Conservation (phyloP, 176 grass and related monocot genomes). For the Zizania latifolia region DNA sequence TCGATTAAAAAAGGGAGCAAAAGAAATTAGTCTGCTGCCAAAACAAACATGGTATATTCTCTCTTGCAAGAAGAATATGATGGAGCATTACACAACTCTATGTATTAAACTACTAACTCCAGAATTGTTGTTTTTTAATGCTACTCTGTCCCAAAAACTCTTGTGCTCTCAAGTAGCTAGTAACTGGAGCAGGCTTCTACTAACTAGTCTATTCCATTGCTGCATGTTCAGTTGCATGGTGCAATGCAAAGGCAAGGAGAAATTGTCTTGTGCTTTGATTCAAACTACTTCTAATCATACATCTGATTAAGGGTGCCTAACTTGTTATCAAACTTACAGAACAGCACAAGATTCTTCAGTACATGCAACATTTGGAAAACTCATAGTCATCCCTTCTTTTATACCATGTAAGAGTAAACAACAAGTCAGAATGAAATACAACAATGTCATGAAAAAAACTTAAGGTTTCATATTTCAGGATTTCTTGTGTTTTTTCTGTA, state of each 20-base stretch:
- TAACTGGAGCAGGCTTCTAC: constrained; percentile 26
- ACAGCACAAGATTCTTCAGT: neutral
- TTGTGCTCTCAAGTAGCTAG: neutral
- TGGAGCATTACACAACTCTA: neutral
- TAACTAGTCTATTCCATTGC: constrained; percentile 3
- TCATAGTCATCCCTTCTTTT: neutral
- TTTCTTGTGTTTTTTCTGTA: neutral
- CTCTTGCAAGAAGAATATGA: neutral
- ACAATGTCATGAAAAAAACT: neutral
- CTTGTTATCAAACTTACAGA: neutral
- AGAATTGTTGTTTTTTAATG: constrained; percentile 23
- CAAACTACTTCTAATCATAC: constrained; percentile 4
- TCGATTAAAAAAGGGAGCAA: constrained; percentile 4
- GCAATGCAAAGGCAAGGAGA: neutral
- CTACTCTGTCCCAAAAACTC: neutral
- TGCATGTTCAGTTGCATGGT: neutral
- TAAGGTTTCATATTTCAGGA: neutral
- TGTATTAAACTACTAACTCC: neutral
- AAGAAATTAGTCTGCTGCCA: neutral
- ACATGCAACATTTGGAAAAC: neutral
- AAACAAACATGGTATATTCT: neutral
- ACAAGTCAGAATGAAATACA: neutral
- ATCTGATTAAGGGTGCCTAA: neutral
- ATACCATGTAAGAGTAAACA: neutral
- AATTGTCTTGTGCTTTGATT: neutral